Base-by-base conservation (phyloP, 2,329 filamentous ascomycete species). In the Neocatenulostroma microsporum region DNA sequence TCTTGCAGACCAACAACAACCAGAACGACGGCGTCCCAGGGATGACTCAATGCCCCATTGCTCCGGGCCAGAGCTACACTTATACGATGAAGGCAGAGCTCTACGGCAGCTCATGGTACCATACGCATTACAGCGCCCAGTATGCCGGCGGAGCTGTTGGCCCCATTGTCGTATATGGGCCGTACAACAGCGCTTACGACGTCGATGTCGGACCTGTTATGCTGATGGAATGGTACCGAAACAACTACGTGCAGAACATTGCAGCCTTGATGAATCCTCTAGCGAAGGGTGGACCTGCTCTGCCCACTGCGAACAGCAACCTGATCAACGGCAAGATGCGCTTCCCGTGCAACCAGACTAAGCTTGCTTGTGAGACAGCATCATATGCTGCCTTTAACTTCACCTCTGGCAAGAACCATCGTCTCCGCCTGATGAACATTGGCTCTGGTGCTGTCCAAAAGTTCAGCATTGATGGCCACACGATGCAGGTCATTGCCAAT, bases 141-240 rank as follows among this genome's bases (percentile, higher is more conserved):
- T 72, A 76, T 47, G 63, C 70, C 6, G 66, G 79, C 37, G 79
- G 79, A 1, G 58, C 80, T 1, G 63, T 73, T 19, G 79, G 79
- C 0, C 68, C 67, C 2, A 72, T 83, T 23, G 58, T 80, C 13
- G 75, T 82, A 46, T 67, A 79, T 36, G 78, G 77, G 0, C 77
- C 77, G 0, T 66, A 69, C 0, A 69, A 70, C 2, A 63, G 67
- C 12, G 66, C 75, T 48, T 81, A 80, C 47, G 77, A 84, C 41
- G 64, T 72, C 32, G 80, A 84, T 49, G 61, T 81, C 0, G 79
- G 80, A 3, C 58, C 68, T 9, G 47, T 82, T 1, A 64, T 77
- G 18, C 51, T 82, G 5, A 71, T 67, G 11, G 80, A 84, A 49
- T 84, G 78, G 78, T 42, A 55, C 42, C 56, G n/a, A n/a, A n/a